Evolutionary conservation across 2,329 filamentous ascomycete genomes (phyloP), one percentile per base, ranked within the genome.

Genomic region (Ascochyta pisi): DNA sequence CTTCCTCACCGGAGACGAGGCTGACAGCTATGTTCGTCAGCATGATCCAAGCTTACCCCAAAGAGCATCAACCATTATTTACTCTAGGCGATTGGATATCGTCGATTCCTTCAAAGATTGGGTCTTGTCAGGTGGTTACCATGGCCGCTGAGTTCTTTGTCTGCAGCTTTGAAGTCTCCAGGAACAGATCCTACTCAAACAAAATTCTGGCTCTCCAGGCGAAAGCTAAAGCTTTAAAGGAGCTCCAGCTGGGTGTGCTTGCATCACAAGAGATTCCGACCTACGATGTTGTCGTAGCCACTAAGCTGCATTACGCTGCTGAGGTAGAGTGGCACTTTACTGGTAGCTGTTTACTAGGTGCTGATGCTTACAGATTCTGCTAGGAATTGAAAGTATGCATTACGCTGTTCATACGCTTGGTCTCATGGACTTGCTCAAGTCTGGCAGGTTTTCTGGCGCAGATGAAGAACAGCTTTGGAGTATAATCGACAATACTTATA

Each of bases 331-430:
- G 3, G 24, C 8, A 4, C 7, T 10, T 22, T 3, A 2, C 6
- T 10, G 6, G 19, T 6, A 2, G 6, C n/a, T 13, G 4, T 8
- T 27, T 9, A 1, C 3, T 2, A 15, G 2, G 7, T 6, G 34
- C 40, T 54, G 22, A 54, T 42, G 4, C 15, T 1, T 7, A 16
- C 15, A 54, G 51, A 33, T 54, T 13, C 33, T 54, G 6, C 26
- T 54, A 8, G 51, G 44, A 34, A 45, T 54, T n/a, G 40, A 38
- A 6, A 38, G 37, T 16, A 31, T 54, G 19, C 31, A 44, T 23
- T 54, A 54, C 26, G 51, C 51, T 4, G 26, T 54, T 6, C 51
- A 54, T 43, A 43, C 51, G 4, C 34, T 54, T 27, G 51, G 51
- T 2, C 39, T 54, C 2, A 48, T 40, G 16, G 51, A 49, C 9